Evolutionary conservation across 1,284 basidiomycete species (phyloP).

Genomic region (Rhodotorula sp.): DNA sequence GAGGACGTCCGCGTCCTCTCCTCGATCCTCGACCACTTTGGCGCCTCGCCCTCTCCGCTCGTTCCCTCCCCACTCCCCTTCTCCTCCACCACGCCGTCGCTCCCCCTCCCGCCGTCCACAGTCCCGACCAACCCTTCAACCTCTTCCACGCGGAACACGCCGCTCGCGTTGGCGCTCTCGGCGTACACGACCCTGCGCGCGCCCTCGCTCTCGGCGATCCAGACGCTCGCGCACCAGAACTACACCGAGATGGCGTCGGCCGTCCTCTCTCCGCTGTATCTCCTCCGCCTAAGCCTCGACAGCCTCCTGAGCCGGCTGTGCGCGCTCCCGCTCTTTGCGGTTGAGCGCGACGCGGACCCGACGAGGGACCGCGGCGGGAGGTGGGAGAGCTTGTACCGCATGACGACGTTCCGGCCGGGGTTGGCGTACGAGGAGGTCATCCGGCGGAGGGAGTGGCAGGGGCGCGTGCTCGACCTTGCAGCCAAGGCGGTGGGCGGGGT

Average conservation of each 20-base stretch:
- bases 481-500: constrained; percentile 2
- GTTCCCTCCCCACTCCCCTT: constrained; percentile 48
- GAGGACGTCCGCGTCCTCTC: constrained; percentile 93
- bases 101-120: constrained; percentile 54
- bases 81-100: constrained; percentile 51
- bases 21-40: constrained; percentile 69
- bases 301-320: constrained; percentile 56
- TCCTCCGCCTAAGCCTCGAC: constrained; percentile 79
- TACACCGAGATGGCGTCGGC: constrained; percentile 94
- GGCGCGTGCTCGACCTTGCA: constrained; percentile 20
- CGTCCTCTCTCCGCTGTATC: constrained; percentile 79
- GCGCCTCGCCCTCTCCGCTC: constrained; percentile 56
- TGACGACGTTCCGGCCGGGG: constrained; percentile 96
- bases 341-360: constrained; percentile 8
- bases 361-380: constrained; percentile 42
- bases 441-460: constrained; percentile 64
- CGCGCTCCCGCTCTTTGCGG: constrained; percentile 32
- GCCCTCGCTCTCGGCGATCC: constrained; percentile 85
- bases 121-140: constrained; percentile 55
- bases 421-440: constrained; percentile 78
- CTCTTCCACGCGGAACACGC: constrained; percentile 51
- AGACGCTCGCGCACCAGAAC: constrained; percentile 88
- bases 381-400: constrained; percentile 92
- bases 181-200: constrained; percentile 79
- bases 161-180: constrained; percentile 66